Base-by-base conservation (phyloP, 2,329 filamentous ascomycete species). In the Penicillium aurantiogriseum region DNA sequence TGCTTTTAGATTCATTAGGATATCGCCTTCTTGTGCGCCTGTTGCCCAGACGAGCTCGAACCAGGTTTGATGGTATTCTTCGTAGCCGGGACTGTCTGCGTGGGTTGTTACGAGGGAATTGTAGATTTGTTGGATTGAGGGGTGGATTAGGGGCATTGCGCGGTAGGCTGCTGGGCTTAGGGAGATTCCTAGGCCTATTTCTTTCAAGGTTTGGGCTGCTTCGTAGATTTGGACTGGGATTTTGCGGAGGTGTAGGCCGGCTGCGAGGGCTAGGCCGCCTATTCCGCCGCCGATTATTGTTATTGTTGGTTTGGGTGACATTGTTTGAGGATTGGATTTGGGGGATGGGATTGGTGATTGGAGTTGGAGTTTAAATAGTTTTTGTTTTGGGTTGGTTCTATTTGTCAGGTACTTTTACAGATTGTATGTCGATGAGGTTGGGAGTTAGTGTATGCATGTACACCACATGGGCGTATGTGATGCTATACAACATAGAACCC, bases 261-360 rank as follows among this genome's bases (percentile, higher is more conserved):
- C 78, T 25, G 81, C 82, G 9, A 86, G 77, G 9, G 74, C 74
- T 19, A 86, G 74, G 27, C 85, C 85, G 27, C 79, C 80, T 57
- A 87, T 85, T 35, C 84, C 84, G 42, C 83, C 83, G 58, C 84
- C 84, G 17, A 86, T 73, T 40, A 87, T 83, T 62, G 84, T 83
- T 57, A 85, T 72, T 54, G 29, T 47, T 21, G 44, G 45, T 47
- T 33, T 49, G 5, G 27, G 9, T 7, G 43, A 13, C 51, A 54
- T 54, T 54, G 11, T 38, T 25, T 27, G 52, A 15, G 79, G 45
- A 33, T 13, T 6, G 5, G 29, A 5, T 1, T 29, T 7, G 5
- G 27, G 17, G 19, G 17, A 19, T 51, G 10, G 15, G 8, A 8
- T 49, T 49, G 36, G 36, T 0, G n/a, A 10, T 27, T 36, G 21